phyloP scores from a whole-genome alignment of 2,329 filamentous ascomycete genomes.

The Colletotrichum limetticola region DNA sequence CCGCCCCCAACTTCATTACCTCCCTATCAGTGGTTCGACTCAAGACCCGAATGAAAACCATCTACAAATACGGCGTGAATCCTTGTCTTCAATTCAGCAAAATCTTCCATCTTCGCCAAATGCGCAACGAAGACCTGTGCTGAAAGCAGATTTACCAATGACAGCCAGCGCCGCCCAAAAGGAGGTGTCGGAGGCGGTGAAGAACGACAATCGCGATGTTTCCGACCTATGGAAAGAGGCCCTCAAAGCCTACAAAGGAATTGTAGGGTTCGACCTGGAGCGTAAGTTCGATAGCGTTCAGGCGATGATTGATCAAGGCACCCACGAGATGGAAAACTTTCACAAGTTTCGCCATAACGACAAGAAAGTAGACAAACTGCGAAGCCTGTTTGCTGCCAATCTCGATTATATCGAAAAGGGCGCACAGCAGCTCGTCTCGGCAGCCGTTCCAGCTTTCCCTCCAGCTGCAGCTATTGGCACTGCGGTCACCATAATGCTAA shows the following conservation, averaged over 20 bases:
- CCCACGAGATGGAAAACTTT: constrained; percentile 45
- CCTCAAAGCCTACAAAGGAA: constrained; percentile 44
- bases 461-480: constrained; percentile 47
- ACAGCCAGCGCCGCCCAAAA: not conserved
- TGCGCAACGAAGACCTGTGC: too few species aligned
- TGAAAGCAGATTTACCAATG: not conserved
- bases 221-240: constrained; percentile 46
- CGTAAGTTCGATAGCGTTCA: constrained; percentile 42
- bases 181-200: constrained; percentile 25
- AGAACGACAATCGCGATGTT: constrained; percentile 43
- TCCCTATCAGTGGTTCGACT: not conserved
- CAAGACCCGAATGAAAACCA: too few species aligned
- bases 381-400: constrained; percentile 42
- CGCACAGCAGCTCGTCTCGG: constrained; percentile 42
- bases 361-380: constrained; percentile 45
- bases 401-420: constrained; percentile 43
- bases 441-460: constrained; percentile 45
- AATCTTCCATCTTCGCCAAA: too few species aligned
- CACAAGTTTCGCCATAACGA: constrained; percentile 47
- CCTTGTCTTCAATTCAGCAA: not conserved
- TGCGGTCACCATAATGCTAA: constrained; percentile 46
- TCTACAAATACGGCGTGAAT: not conserved
- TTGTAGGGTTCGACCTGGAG: constrained; percentile 45
- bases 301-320: constrained; percentile 37
- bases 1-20: not conserved